Percentiles rank a stretch among this genome's conserved stretches.
phyloP scores from a whole-genome alignment of 768 basidiomycete species.

The Podaxis carcinomalis region DNA sequence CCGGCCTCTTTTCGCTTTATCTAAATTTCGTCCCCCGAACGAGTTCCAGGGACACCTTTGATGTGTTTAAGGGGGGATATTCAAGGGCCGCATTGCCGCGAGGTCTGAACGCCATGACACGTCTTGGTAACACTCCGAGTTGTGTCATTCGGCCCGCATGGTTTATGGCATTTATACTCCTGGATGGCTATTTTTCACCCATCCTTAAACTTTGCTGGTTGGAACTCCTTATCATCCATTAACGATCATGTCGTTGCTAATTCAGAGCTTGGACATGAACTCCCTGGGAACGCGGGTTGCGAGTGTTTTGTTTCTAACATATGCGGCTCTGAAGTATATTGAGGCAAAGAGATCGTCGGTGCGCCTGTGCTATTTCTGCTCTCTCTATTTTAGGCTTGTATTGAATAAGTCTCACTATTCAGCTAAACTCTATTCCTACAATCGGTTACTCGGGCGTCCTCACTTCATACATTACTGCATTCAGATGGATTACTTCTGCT shows the following conservation, averaged over 20 bases:
- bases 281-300: background rate
- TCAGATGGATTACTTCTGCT: conserved; percentile 8
- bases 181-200: background rate
- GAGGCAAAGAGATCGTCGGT: conserved; percentile 7
- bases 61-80: too few species aligned
- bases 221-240: too few species aligned
- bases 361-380: background rate
- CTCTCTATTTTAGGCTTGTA: too few species aligned
- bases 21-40: too few species aligned
- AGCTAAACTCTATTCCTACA: conserved; percentile 13
- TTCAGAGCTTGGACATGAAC: background rate
- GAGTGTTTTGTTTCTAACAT: background rate
- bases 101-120: too few species aligned
- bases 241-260: background rate
- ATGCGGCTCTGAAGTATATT: background rate
- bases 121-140: background rate
- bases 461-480: conserved; percentile 9
- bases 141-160: conserved; percentile 1
- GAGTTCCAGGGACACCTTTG: too few species aligned
- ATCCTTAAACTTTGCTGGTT: background rate
- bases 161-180: too few species aligned
- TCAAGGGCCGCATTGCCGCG: too few species aligned
- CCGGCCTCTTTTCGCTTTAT: too few species aligned
- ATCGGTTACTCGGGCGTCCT: conserved; percentile 11
- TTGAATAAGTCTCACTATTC: background rate